These are phyloP conservation scores for Aspergillus heteromorphus DNA, from an alignment of 495 filamentous ascomycete species.

Conservation along the genomic window DNA sequence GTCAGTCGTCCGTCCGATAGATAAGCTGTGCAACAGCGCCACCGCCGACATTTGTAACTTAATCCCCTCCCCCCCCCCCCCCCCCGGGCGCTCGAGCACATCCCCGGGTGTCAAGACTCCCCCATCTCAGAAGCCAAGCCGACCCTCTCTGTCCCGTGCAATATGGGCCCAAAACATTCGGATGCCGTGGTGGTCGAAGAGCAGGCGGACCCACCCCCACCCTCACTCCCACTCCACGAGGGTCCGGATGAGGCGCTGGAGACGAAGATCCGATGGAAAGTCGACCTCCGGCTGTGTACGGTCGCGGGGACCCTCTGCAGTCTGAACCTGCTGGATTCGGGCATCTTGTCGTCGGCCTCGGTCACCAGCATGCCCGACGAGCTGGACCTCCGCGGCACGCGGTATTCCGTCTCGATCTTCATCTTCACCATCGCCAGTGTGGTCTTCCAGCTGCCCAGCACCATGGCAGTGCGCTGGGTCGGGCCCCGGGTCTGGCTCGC, in stretches of 20 bases:
- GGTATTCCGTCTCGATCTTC: conserved; percentile 70
- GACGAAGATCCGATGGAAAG: conserved; percentile 53
- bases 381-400: conserved; percentile 57
- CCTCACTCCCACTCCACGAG: not conserved
- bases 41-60: too few species aligned
- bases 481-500: conserved; percentile 68
- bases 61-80: too few species aligned
- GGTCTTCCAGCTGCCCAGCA: conserved; percentile 69
- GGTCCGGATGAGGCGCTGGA: conserved; percentile 21
- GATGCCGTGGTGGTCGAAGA: not conserved
- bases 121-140: not conserved
- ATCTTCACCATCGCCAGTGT: conserved; percentile 75
- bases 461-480: conserved; percentile 60
- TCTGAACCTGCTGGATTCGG: conserved; percentile 67
- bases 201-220: not conserved
- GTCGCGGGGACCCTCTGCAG: conserved; percentile 70
- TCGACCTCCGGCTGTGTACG: conserved; percentile 67
- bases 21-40: too few species aligned
- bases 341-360: conserved; percentile 71
- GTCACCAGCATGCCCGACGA: conserved; percentile 69
- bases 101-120: too few species aligned
- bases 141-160: not conserved
- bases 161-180: not conserved
- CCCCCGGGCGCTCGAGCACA: too few species aligned
- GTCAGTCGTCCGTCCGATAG: too few species aligned